Evolutionary conservation across 331 rosid species (phyloP).

Genomic region (Telfairia occidentalis): DNA sequence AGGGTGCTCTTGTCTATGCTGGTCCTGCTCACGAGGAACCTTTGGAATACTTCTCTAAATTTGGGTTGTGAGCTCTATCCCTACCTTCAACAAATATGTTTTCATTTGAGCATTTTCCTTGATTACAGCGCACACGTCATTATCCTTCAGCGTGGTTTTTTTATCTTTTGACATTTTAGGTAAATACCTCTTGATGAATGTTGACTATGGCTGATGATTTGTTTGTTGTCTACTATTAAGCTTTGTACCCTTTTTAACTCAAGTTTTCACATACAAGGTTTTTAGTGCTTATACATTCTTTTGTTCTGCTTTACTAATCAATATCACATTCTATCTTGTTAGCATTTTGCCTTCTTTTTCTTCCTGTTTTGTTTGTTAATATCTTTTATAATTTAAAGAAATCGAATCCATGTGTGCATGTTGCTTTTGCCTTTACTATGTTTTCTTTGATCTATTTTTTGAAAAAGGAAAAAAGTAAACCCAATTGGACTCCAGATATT

Average conservation of each 20-base stretch:
- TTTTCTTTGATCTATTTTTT: neutral
- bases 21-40: conserved; percentile 76
- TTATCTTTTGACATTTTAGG: neutral
- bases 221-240: neutral
- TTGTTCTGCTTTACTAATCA: neutral
- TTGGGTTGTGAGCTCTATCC: conserved; percentile 48
- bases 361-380: neutral
- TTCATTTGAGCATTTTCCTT: neutral
- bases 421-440: neutral
- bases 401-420: neutral
- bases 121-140: neutral
- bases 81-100: conserved; percentile 4
- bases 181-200: neutral
- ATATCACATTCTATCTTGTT: neutral
- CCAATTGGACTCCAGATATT: neutral
- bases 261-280: neutral
- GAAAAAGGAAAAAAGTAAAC: neutral
- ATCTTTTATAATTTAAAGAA: neutral
- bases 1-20: conserved; percentile 79
- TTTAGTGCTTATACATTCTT: neutral
- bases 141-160: neutral
- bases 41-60: conserved; percentile 61
- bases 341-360: neutral
- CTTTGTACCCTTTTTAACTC: neutral
- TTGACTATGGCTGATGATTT: neutral